A percentile compares a stretch with the other conserved stretches of the same genome.
Evolutionary conservation across 257 asterid species (phyloP).

Genomic region (Hygrophila difformis): DNA sequence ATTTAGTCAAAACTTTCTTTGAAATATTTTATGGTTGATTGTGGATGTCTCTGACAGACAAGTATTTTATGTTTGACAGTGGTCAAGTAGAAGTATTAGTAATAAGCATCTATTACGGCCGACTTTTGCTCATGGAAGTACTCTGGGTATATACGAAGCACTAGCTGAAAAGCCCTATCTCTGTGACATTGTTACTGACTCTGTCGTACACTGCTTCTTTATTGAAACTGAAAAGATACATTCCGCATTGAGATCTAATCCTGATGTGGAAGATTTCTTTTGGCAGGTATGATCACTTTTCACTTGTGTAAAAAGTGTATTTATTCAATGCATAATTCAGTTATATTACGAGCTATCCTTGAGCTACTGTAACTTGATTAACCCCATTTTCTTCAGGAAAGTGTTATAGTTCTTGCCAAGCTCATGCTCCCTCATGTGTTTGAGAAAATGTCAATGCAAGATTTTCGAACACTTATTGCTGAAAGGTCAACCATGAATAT

Average conservation of each 20-base stretch:
- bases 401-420: constrained; percentile 63
- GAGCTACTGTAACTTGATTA: constrained; percentile 13
- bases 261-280: constrained; percentile 89
- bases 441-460: constrained; percentile 75
- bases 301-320: constrained; percentile 7
- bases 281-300: constrained; percentile 60
- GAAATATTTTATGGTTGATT: constrained; percentile 11
- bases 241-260: constrained; percentile 58
- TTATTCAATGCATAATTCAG: no score
- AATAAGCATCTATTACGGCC: constrained; percentile 54
- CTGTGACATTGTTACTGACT: constrained; percentile 68
- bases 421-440: constrained; percentile 74
- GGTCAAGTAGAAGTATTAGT: constrained; percentile 45
- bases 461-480: constrained; percentile 61
- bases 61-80: constrained; percentile 39
- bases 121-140: constrained; percentile 83
- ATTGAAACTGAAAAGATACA: constrained; percentile 65
- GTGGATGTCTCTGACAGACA: constrained; percentile 11
- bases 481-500: constrained; percentile 59
- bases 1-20: neutral
- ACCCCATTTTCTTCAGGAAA: constrained; percentile 53
- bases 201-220: constrained; percentile 75
- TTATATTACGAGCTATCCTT: constrained; percentile 9
- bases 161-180: constrained; percentile 77
- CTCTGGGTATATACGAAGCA: constrained; percentile 93